Evolutionary conservation across 306 rosid genomes (phyloP).

Genomic region (Inga oerstediana): DNA sequence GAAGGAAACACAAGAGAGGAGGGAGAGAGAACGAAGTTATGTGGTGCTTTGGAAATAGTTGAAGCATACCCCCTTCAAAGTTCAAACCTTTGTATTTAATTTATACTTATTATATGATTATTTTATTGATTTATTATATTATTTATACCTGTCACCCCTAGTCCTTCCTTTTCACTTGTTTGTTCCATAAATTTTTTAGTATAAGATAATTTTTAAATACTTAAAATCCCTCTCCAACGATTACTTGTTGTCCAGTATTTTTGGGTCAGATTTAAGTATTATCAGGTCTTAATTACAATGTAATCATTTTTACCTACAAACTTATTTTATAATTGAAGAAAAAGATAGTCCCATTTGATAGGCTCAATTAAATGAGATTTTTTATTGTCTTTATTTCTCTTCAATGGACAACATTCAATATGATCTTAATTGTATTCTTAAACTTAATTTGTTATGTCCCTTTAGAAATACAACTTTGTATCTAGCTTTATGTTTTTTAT

Average conservation of each 20-base stretch:
- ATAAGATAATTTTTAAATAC: neutral
- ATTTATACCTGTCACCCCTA: neutral
- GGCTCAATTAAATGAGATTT: neutral
- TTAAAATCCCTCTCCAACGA: neutral
- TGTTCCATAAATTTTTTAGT: neutral
- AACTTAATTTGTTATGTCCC: neutral
- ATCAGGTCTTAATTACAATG: neutral
- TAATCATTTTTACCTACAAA: neutral
- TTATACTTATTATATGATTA: conserved; percentile 4
- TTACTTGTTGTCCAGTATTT: neutral
- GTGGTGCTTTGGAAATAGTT: conserved; percentile 28
- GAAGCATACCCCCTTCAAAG: neutral
- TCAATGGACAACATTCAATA: neutral
- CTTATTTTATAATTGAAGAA: neutral
- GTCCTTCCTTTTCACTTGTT: conserved; percentile 11
- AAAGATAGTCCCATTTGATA: neutral
- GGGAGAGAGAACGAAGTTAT: neutral
- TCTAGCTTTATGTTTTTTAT: too few relatives aligned
- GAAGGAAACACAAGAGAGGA: conserved; percentile 5
- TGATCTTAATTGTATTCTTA: neutral
- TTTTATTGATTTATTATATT: neutral
- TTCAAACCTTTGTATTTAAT: conserved; percentile 21
- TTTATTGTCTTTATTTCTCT: neutral
- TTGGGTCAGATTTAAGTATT: neutral
- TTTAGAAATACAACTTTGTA: neutral